These are phyloP conservation scores for Alliaria petiolata DNA, from an alignment of 345 rosid genomes.

Conservation along the genomic window DNA sequence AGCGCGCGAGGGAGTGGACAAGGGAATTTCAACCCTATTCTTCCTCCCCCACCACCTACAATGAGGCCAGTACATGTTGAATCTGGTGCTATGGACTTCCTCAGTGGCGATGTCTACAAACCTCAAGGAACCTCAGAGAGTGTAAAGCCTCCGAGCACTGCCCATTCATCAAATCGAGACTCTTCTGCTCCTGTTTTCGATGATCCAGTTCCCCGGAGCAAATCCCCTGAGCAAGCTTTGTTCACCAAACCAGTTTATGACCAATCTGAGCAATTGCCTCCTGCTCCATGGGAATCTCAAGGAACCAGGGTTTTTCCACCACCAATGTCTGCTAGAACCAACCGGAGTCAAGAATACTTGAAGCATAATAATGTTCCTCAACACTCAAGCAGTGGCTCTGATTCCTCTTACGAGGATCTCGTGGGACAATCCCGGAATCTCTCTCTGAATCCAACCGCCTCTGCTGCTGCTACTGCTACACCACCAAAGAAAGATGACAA, in stretches of 20 bases:
- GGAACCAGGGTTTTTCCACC: conserved; percentile 51
- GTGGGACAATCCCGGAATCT: conserved; percentile 62
- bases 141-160: conserved; percentile 38
- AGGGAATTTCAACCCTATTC: conserved; percentile 43
- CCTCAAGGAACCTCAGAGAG: conserved; percentile 42
- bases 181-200: conserved; percentile 28
- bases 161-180: conserved; percentile 25
- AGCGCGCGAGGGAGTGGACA: conserved; percentile 38
- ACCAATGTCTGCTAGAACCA: conserved; percentile 61
- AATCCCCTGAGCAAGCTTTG: conserved; percentile 25
- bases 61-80: conserved; percentile 56
- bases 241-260: conserved; percentile 49
- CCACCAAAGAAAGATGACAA: conserved; percentile 52
- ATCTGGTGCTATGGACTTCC: conserved; percentile 59
- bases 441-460: conserved; percentile 48
- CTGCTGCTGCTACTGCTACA: conserved; percentile 24
- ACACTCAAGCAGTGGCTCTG: conserved; percentile 47
- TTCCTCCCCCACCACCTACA: conserved; percentile 87
- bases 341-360: conserved; percentile 67
- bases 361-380: conserved; percentile 37
- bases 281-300: conserved; percentile 74
- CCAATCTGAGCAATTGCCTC: conserved; percentile 58
- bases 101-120: conserved; percentile 84
- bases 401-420: conserved; percentile 54
- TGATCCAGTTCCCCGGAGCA: conserved; percentile 22